Conservation (phyloP, 371 early-diverging fungal species). For the Mucor irregularis region DNA sequence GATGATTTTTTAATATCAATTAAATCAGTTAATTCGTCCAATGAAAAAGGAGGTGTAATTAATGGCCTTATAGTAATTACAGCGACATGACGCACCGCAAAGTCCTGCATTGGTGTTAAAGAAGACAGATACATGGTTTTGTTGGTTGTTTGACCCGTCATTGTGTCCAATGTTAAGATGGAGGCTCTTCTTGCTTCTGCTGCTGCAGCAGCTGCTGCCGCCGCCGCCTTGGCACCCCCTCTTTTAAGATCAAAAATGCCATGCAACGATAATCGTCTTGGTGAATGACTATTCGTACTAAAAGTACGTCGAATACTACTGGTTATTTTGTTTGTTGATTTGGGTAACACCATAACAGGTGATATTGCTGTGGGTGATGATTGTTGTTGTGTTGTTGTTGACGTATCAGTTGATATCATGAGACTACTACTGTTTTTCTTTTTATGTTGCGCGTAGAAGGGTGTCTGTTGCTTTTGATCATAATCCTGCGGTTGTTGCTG, state of each 20-base stretch:
- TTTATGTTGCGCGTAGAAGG: too few relatives aligned
- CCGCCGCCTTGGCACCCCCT: too few relatives aligned
- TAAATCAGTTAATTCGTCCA: conserved; percentile 62
- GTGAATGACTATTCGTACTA: conserved; percentile 6
- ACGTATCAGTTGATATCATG: not conserved
- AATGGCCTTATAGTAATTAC: conserved; percentile 65
- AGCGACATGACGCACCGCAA: conserved; percentile 79
- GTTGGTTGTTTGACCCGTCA: not conserved
- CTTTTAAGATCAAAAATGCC: conserved; percentile 9
- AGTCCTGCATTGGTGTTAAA: conserved; percentile 33
- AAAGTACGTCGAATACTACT: conserved; percentile 20
- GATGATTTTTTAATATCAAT: conserved; percentile 38
- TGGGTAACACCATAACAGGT: not conserved
- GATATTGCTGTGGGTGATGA: not conserved
- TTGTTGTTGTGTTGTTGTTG: not conserved
- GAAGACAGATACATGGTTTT: conserved; percentile 6
- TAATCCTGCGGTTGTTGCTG: not conserved
- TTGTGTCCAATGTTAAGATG: conserved; percentile 6
- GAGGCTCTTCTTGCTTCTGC: conserved; percentile 18
- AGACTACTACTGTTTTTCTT: not conserved
- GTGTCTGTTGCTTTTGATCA: too few relatives aligned
- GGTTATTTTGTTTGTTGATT: not conserved
- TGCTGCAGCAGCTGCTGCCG: too few relatives aligned
- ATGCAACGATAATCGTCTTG: not conserved
- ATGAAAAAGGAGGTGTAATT: conserved; percentile 50